phyloP scores from a whole-genome alignment of 106 monocot species.

The Narthecium ossifragum region DNA sequence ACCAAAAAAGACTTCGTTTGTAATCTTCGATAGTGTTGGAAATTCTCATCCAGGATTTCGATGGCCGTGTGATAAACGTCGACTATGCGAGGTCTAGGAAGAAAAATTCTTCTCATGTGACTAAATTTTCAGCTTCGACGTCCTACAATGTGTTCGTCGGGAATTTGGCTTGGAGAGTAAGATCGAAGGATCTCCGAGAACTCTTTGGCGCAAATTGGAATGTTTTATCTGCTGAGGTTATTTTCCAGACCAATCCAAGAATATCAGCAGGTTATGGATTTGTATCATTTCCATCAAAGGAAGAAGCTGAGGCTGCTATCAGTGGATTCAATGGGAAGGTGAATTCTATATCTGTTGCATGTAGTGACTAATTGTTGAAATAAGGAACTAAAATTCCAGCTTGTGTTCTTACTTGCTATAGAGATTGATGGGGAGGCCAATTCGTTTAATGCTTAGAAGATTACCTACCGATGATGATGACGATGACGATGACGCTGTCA shows the following conservation, averaged over 20 bases:
- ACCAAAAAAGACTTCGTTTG: too few species aligned
- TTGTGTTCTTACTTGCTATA: slow-evolving; percentile 15
- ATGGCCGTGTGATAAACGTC: slow-evolving; percentile 57
- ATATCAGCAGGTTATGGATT: slow-evolving; percentile 85
- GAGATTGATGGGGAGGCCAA: slow-evolving; percentile 58
- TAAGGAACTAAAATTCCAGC: neutral
- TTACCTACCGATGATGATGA: slow-evolving; percentile 2
- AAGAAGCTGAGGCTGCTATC: slow-evolving; percentile 72
- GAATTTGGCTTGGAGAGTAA: slow-evolving; percentile 54
- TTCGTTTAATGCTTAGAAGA: slow-evolving; percentile 40
- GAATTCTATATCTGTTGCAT: neutral
- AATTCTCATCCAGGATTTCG: slow-evolving; percentile 40
- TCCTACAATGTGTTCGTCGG: slow-evolving; percentile 66
- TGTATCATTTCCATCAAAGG: slow-evolving; percentile 53
- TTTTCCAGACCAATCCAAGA: slow-evolving; percentile 71
- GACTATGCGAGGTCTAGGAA: slow-evolving; percentile 45
- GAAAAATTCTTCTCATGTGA: slow-evolving; percentile 27
- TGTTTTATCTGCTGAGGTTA: slow-evolving; percentile 59
- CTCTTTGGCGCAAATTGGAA: slow-evolving; percentile 36
- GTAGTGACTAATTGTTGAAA: neutral
- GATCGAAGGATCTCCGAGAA: slow-evolving; percentile 57
- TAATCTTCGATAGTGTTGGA: neutral
- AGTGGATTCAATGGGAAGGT: slow-evolving; percentile 64
- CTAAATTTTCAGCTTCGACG: slow-evolving; percentile 6
- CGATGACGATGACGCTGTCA: too few species aligned